These are phyloP conservation scores for Mucor saturninus DNA, from an alignment of 371 early-diverging fungal species.

Conservation along the genomic window DNA sequence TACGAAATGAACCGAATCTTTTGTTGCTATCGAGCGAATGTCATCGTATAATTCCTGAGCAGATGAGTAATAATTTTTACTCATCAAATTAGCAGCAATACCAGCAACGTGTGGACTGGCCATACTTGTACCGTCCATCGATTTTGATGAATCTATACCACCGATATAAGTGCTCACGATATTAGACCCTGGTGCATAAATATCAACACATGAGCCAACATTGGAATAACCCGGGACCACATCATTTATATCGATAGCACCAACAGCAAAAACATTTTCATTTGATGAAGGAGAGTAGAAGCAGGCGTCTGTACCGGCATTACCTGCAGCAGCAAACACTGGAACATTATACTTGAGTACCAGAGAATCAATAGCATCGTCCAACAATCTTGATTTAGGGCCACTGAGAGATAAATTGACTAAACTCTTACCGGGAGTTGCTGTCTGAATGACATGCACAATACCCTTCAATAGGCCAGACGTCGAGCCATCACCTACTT, in stretches of 20 bases:
- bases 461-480: constrained; percentile 70
- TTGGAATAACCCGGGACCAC: constrained; percentile 55
- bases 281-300: constrained; percentile 70
- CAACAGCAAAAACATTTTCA: constrained; percentile 70
- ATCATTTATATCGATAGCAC: constrained; percentile 57
- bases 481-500: constrained; percentile 59
- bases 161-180: constrained; percentile 57
- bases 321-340: constrained; percentile 75
- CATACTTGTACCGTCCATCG: constrained; percentile 75
- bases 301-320: constrained; percentile 70
- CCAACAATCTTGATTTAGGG: constrained; percentile 35
- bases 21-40: constrained; percentile 20
- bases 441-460: constrained; percentile 39
- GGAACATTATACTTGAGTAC: constrained; percentile 49
- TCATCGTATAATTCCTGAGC: constrained; percentile 31
- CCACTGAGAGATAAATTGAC: constrained; percentile 69
- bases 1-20: constrained; percentile 21
- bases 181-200: constrained; percentile 58
- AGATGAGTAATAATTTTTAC: constrained; percentile 19
- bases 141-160: constrained; percentile 32
- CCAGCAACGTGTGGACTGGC: constrained; percentile 74
- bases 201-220: constrained; percentile 58
- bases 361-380: constrained; percentile 47
- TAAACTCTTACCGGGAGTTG: constrained; percentile 35
- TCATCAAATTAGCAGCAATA: constrained; percentile 49